phyloP scores from a whole-genome alignment of 164 flowering plant genomes.

The Protea cynaroides region DNA sequence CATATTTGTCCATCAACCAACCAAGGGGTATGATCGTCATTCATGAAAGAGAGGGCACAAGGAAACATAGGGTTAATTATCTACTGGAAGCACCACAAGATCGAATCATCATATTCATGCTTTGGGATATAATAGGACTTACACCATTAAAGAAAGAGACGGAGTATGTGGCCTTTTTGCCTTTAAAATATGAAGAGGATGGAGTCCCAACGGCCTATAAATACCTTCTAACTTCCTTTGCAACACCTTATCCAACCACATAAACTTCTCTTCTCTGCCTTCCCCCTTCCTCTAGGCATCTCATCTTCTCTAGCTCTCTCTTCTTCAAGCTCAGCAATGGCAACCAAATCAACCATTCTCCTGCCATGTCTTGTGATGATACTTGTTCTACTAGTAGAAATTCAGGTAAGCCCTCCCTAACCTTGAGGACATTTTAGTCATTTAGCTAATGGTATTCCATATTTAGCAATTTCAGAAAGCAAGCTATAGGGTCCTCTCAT shows the following conservation, averaged over 20 bases:
- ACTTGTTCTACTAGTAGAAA: neutral
- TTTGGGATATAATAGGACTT: no score
- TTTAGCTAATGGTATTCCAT: no score
- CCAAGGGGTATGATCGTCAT: no score
- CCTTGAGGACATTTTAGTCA: no score
- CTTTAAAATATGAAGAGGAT: neutral
- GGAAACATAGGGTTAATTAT: no score
- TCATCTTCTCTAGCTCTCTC: neutral
- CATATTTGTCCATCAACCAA: no score
- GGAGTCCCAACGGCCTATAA: neutral
- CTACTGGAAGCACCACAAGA: no score
- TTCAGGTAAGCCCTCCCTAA: neutral
- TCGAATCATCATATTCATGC: no score
- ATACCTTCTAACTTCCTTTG: neutral
- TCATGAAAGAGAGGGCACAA: no score
- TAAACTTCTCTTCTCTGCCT: neutral
- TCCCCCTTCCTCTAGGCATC: neutral
- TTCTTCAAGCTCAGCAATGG: neutral
- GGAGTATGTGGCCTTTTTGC: neutral
- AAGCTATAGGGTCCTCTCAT: no score
- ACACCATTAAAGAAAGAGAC: neutral
- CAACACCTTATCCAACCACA: neutral
- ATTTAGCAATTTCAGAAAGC: no score
- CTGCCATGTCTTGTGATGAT: neutral
- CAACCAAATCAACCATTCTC: neutral